Base-by-base conservation (phyloP, 208 protist genomes). In the Wallacemonas rigidus region DNA sequence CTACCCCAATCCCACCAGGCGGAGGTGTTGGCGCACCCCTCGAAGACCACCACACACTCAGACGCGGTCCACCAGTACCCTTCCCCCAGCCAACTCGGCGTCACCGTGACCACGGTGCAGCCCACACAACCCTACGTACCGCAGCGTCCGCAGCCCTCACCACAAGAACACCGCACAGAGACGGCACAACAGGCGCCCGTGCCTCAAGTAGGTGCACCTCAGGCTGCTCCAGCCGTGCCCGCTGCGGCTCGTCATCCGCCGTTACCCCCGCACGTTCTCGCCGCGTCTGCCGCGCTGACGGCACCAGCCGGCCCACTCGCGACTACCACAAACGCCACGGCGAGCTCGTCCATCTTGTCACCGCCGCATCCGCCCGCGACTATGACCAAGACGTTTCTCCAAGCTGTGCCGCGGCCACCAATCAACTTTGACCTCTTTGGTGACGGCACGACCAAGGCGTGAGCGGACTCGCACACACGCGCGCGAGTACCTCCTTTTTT, bases 341-440 rank as follows among this genome's bases (percentile, higher is more conserved):
- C 47, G n/a, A 6, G 8, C 36, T 15, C 60, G 43, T 41, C 68
- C 7, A 35, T 44, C 35, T 12, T 69, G 44, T 41, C 36, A 38
- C 56, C 35, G 2, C 51, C 48, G 17, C 39, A 14, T 6, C 61
- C 39, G 9, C 56, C 71, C 38, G 44, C 41, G 14, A 48, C n/a
- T 39, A 68, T 50, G 1, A 12, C 38, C 5, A 60, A 58, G 39
- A 15, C 45, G 7, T 51, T 55, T 2, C 26, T 53, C 38, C 6
- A 53, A 41, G 17, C 11, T 11, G 8, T 15, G 17, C 39, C 38
- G 69, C 85, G 85, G 2, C 83, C 88, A n/a, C 88, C 88, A 6
- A 57, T 93, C 53, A 44, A 86, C 26, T 93, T 87, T 70, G 85
- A 86, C 4, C 68, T 77, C 9, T 89, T 77, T 69, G 81, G 72